Evolutionary conservation across 768 basidiomycete genomes (phyloP).

Genomic region (Termitomyces sp.): DNA sequence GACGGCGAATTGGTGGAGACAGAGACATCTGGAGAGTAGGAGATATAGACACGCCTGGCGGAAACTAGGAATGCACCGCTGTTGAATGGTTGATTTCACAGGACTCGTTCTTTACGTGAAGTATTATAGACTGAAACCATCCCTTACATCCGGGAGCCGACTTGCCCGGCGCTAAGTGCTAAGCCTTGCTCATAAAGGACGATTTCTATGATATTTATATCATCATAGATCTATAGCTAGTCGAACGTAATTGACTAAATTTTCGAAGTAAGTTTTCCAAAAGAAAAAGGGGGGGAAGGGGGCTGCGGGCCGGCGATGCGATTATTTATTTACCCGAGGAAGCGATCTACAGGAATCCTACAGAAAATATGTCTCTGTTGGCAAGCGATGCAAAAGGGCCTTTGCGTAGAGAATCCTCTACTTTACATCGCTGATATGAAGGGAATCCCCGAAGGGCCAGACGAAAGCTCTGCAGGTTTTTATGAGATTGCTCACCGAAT

Average conservation of each 20-base stretch:
- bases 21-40: slow-evolving; percentile 25
- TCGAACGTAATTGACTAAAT: background rate
- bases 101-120: slow-evolving; percentile 19
- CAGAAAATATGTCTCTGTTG: slow-evolving; percentile 10
- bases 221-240: background rate
- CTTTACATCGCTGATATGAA: slow-evolving; percentile 9
- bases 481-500: slow-evolving; percentile 10
- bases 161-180: background rate
- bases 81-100: slow-evolving; percentile 9
- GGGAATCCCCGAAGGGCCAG: slow-evolving; percentile 14
- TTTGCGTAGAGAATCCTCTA: slow-evolving; percentile 12
- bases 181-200: background rate
- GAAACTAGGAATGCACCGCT: background rate
- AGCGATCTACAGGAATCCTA: slow-evolving; percentile 11
- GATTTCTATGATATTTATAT: background rate
- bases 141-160: slow-evolving; percentile 7
- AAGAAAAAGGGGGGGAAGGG: too few relatives aligned
- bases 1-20: slow-evolving; percentile 57
- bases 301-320: background rate
- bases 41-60: background rate
- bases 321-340: background rate
- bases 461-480: slow-evolving; percentile 6
- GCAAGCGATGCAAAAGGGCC: slow-evolving; percentile 13
- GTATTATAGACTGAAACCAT: slow-evolving; percentile 9
- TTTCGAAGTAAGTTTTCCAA: background rate